Conservation (phyloP, 169 alveolate genomes). For the Plasmodium chabaudi region DNA sequence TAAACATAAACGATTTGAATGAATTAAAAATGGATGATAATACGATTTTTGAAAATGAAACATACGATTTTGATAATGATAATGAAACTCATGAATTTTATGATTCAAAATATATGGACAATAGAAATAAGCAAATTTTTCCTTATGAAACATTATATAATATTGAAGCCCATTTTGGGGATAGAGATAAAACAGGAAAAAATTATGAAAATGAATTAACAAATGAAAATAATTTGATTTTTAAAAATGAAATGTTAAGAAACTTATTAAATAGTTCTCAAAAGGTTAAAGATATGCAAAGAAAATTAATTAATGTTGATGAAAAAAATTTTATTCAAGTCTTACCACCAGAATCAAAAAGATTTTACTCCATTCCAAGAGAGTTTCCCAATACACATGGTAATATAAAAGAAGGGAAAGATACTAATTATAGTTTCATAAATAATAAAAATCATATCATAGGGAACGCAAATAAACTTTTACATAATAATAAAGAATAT, state of each 20-base stretch:
- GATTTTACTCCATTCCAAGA: slow-evolving; percentile 31
- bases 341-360: slow-evolving; percentile 17
- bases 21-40: slow-evolving; percentile 25
- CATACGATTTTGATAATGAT: slow-evolving; percentile 4
- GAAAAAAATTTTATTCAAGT: slow-evolving; percentile 38
- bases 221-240: slow-evolving; percentile 25
- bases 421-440: background rate
- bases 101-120: background rate
- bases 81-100: slow-evolving; percentile 33
- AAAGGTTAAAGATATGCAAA: slow-evolving; percentile 67
- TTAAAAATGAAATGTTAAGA: slow-evolving; percentile 61
- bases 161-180: background rate
- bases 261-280: slow-evolving; percentile 60
- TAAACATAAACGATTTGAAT: slow-evolving; percentile 31
- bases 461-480: background rate
- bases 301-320: slow-evolving; percentile 58
- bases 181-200: background rate
- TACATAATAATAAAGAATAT: background rate
- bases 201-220: slow-evolving; percentile 6
- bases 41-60: slow-evolving; percentile 36
- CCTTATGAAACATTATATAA: slow-evolving; percentile 44
- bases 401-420: background rate
- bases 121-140: slow-evolving; percentile 4
- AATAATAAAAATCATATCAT: background rate
- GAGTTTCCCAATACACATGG: background rate